These are phyloP conservation scores for Domatiomyces catenatus DNA, from an alignment of 2,329 filamentous ascomycete genomes.

Conservation along the genomic window DNA sequence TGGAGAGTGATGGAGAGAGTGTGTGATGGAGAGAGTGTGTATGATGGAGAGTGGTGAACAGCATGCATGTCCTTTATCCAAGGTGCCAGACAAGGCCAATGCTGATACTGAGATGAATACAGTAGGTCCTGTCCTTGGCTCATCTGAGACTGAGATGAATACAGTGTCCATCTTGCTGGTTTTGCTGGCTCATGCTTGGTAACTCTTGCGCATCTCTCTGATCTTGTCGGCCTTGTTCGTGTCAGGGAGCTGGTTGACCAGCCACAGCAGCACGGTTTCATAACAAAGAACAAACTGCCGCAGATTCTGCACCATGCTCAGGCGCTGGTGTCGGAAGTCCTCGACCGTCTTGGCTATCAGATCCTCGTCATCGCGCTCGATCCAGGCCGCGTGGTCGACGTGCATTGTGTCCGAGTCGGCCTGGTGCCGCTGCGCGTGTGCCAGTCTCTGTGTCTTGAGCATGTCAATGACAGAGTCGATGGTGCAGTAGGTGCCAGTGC, in stretches of 20 bases:
- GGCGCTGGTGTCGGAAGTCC: slow-evolving; percentile 71
- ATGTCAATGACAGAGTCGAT: slow-evolving; percentile 93
- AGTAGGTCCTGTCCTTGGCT: too few relatives aligned
- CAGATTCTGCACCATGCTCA: slow-evolving; percentile 94
- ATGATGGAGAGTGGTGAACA: background rate
- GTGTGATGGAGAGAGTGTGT: background rate
- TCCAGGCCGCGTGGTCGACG: slow-evolving; percentile 37
- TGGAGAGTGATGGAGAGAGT: background rate
- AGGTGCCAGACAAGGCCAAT: too few relatives aligned
- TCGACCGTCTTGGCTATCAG: slow-evolving; percentile 76
- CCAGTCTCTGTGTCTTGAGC: slow-evolving; percentile 65
- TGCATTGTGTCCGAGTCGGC: slow-evolving; percentile 12
- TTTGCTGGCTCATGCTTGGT: slow-evolving; percentile 2
- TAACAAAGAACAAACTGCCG: slow-evolving; percentile 93
- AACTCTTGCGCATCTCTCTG: slow-evolving; percentile 3
- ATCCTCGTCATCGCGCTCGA: slow-evolving; percentile 57
- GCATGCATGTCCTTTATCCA: background rate
- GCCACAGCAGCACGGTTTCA: slow-evolving; percentile 84
- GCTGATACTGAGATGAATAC: background rate
- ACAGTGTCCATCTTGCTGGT: background rate
- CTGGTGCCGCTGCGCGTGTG: slow-evolving; percentile 8
- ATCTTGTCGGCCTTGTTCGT: background rate
- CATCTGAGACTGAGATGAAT: background rate
- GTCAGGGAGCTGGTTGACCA: slow-evolving; percentile 27
- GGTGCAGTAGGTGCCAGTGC: slow-evolving; percentile 91